phyloP scores from a whole-genome alignment of 257 asterid genomes.

The Ligustrum vulgare region DNA sequence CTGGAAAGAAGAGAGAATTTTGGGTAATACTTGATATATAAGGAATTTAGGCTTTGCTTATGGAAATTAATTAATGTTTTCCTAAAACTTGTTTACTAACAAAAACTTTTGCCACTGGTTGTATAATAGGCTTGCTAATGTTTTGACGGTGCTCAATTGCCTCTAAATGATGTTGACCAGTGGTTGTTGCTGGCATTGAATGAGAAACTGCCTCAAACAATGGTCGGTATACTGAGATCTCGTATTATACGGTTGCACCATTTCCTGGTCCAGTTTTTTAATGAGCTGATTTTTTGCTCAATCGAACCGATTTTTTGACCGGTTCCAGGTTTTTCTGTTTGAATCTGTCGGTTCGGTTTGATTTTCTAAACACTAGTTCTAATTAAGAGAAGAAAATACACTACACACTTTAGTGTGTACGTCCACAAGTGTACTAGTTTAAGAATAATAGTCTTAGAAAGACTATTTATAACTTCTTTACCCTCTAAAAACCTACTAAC shows the following conservation, averaged over 20 bases:
- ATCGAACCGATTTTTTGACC: too few species aligned
- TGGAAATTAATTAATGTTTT: not conserved
- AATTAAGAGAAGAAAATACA: too few species aligned
- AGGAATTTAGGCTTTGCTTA: not conserved
- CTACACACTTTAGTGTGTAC: too few species aligned
- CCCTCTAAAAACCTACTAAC: too few species aligned
- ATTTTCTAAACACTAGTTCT: too few species aligned
- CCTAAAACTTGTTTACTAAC: not conserved
- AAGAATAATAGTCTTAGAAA: too few species aligned
- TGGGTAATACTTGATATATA: slow-evolving; percentile 1
- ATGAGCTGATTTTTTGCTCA: too few species aligned
- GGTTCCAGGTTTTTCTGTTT: too few species aligned
- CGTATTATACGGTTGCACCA: slow-evolving; percentile 92
- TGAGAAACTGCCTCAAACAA: slow-evolving; percentile 65
- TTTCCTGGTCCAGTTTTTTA: too few species aligned
- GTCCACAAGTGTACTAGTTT: too few species aligned
- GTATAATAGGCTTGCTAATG: slow-evolving; percentile 29
- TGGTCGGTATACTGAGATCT: slow-evolving; percentile 74
- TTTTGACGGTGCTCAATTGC: slow-evolving; percentile 63
- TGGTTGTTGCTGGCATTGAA: slow-evolving; percentile 86
- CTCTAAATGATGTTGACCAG: slow-evolving; percentile 97
- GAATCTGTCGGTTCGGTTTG: too few species aligned
- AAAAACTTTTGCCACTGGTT: slow-evolving; percentile 11
- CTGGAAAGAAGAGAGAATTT: slow-evolving; percentile 4
- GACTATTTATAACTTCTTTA: too few species aligned